Evolutionary conservation across 305 asterid genomes (phyloP), one percentile per base, ranked within the genome.

Genomic region (Solanum hybrid): DNA sequence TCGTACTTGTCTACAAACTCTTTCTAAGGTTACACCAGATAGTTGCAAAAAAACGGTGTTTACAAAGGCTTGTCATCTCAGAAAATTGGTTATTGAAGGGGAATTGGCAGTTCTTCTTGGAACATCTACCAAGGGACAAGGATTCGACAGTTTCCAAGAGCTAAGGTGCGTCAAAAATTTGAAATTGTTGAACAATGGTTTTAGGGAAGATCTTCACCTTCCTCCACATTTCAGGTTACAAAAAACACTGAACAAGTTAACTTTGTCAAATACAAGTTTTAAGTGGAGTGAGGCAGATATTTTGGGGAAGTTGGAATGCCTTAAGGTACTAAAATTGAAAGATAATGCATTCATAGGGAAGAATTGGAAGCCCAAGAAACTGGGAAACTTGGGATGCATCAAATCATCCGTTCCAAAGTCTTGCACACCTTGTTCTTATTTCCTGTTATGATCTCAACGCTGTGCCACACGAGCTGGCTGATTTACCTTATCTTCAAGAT

Each of bases 131-230:
- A 7, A 19, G 26, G 71, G 1, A 60, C 24, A 0, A 7, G 71
- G 26, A 19, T 60, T 60, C 11, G 11, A 60, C 71, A 60, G 26
- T 7, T 60, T 60, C 24, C 24, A 19, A 60, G 71, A 60, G 71
- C 71, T 60, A 60, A 60, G 2, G 3, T 2, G 40, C 4, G 0
- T 15, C 22, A 17, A 69, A 69, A 92, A 84, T n/a, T 29, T 95
- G 81, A 94, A 93, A 93, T 38, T 95, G n/a, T 2, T 89, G 79
- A 91, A 94, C n/a, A 92, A 92, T 26, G 92, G 81, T 15, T 93
- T 87, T 36, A 91, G 88, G 34, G 91, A 85, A 17, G 6, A 91
- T 3, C 60, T 36, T 17, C 36, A 90, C 84, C 92, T 93, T 32
- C 94, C 95, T 56, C 89, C 78, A 87, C 60, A 81, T 75, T 88